Evolutionary conservation across 2,329 filamentous ascomycete genomes (phyloP).

Genomic region (Coniochaeta sp.): DNA sequence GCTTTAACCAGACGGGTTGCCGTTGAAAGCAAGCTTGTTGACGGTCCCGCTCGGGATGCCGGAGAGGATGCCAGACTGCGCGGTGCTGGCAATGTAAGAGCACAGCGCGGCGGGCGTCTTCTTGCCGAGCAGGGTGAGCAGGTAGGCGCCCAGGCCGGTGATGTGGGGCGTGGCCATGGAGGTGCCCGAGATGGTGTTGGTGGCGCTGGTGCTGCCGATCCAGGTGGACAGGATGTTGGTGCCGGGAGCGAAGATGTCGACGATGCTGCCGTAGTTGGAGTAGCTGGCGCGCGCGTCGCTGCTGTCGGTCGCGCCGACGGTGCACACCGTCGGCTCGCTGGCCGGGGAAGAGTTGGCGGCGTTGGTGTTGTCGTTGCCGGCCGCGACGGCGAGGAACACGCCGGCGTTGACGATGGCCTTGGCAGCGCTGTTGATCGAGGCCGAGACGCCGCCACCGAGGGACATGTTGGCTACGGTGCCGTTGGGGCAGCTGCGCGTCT

Average conservation of each 20-base stretch:
- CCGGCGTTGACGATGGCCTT: slow-evolving; percentile 35
- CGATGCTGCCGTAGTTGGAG: slow-evolving; percentile 43
- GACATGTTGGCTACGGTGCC: slow-evolving; percentile 50
- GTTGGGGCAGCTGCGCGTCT: slow-evolving; percentile 27
- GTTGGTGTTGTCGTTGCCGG: slow-evolving; percentile 41
- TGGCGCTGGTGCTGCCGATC: slow-evolving; percentile 30
- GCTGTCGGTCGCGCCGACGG: slow-evolving; percentile 40
- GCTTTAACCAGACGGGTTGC: slow-evolving; percentile 24
- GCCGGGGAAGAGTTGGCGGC: slow-evolving; percentile 39
- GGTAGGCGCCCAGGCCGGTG: slow-evolving; percentile 28
- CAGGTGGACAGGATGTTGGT: slow-evolving; percentile 38
- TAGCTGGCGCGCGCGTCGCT: slow-evolving; percentile 34
- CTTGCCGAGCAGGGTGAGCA: slow-evolving; percentile 34
- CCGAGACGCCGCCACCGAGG: slow-evolving; percentile 39
- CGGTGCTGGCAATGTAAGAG: slow-evolving; percentile 34
- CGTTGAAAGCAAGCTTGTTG: slow-evolving; percentile 52
- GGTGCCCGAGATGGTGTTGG: slow-evolving; percentile 40
- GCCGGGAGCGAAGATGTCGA: slow-evolving; percentile 47
- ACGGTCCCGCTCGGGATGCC: slow-evolving; percentile 32
- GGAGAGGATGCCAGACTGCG: slow-evolving; percentile 31
- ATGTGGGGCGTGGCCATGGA: slow-evolving; percentile 28
- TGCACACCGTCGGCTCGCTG: slow-evolving; percentile 39
- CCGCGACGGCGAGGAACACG: slow-evolving; percentile 48
- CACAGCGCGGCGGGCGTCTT: slow-evolving; percentile 37
- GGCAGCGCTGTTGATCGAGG: slow-evolving; percentile 43